Conservation (phyloP, 192 early-diverging fungal species). For the Spizellomyces sp. region DNA sequence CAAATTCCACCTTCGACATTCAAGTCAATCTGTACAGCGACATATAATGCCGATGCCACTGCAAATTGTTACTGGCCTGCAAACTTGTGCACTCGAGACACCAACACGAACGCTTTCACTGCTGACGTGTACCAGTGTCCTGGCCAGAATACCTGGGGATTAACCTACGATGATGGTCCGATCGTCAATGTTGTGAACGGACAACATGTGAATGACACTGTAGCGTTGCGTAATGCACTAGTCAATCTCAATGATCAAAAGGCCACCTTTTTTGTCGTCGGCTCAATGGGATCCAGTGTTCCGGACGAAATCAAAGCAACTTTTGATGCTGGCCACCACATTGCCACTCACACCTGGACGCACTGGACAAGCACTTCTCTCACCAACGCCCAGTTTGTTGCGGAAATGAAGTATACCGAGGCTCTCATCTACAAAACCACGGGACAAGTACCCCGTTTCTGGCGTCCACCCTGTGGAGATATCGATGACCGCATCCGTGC, state of each 20-base stretch:
- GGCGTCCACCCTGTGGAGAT: conserved; percentile 74
- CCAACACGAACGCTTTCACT: neutral
- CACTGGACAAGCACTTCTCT: conserved; percentile 55
- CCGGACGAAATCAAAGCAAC: conserved; percentile 23
- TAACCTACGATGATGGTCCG: conserved; percentile 36
- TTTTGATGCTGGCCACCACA: conserved; percentile 40
- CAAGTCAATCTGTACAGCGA: neutral
- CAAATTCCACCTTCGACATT: neutral
- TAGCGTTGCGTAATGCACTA: conserved; percentile 1
- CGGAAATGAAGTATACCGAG: conserved; percentile 55
- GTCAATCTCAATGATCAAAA: neutral
- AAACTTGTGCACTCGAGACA: conserved; percentile 10
- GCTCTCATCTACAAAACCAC: conserved; percentile 43
- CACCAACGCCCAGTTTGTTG: conserved; percentile 59
- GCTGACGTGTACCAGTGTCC: conserved; percentile 17
- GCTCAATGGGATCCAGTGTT: conserved; percentile 19
- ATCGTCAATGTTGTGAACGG: conserved; percentile 20
- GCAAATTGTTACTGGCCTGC: conserved; percentile 34
- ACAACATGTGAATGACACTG: conserved; percentile 2
- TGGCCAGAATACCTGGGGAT: conserved; percentile 24
- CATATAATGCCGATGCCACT: conserved; percentile 11
- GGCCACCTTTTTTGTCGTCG: conserved; percentile 41
- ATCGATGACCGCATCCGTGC: conserved; percentile 66
- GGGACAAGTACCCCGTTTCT: conserved; percentile 48
- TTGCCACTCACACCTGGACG: conserved; percentile 55